A percentile compares a stretch with the other conserved stretches of the same genome.
phyloP scores from a whole-genome alignment of 345 rosid species.

The Pistacia integerrima region DNA sequence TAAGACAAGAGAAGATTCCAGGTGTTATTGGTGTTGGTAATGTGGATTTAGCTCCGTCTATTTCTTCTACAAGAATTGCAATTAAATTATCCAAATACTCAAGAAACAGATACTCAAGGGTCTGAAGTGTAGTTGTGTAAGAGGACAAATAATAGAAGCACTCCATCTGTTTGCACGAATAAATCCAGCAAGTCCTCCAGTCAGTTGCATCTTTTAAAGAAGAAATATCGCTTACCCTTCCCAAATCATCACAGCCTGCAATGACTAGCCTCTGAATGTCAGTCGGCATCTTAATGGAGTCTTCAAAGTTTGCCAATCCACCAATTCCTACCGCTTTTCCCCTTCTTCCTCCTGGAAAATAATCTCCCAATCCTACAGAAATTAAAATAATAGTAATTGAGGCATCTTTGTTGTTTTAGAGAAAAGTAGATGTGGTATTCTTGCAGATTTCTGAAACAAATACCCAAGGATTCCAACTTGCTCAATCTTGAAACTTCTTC shows the following conservation, averaged over 20 bases:
- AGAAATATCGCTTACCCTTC: background rate
- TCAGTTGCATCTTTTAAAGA: background rate
- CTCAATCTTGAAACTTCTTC: background rate
- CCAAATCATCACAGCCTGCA: background rate
- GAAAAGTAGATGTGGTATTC: background rate
- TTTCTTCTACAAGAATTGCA: background rate
- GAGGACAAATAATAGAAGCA: background rate
- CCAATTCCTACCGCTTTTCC: too few relatives aligned
- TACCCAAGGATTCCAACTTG: slow-evolving; percentile 11
- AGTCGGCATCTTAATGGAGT: background rate
- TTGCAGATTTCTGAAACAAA: background rate
- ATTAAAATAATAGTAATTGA: background rate
- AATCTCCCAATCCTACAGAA: background rate
- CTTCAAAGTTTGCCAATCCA: background rate
- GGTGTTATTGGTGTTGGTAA: too few relatives aligned
- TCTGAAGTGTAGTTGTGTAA: too few relatives aligned
- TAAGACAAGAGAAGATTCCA: background rate
- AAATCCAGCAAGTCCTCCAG: too few relatives aligned
- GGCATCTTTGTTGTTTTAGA: background rate
- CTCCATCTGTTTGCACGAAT: background rate
- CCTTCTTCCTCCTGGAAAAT: too few relatives aligned
- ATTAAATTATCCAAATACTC: background rate
- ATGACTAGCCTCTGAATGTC: background rate
- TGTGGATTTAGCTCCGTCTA: background rate
- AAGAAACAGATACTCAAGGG: background rate